phyloP scores from a whole-genome alignment of 495 filamentous ascomycete genomes.

The Aspergillus ellipticus region DNA sequence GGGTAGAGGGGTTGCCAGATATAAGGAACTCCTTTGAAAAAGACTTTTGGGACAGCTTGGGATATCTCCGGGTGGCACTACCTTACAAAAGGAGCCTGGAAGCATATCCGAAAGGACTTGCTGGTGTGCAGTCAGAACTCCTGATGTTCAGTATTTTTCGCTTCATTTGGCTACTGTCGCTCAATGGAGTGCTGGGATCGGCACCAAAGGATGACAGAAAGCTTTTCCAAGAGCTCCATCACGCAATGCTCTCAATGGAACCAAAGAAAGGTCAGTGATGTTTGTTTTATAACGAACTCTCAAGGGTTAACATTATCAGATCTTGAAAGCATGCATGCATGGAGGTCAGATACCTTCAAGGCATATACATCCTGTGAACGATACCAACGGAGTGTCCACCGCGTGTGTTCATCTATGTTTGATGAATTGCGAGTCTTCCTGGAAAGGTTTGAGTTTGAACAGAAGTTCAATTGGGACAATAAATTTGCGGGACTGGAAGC shows the following conservation, averaged over 20 bases:
- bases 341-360: background rate
- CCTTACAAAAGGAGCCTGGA: no score
- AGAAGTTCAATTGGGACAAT: background rate
- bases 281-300: no score
- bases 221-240: background rate
- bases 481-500: background rate
- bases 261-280: background rate
- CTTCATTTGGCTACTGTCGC: no score
- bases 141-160: no score
- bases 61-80: background rate
- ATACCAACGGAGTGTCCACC: background rate
- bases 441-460: background rate
- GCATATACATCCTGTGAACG: background rate
- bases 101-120: no score
- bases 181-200: no score
- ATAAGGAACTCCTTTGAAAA: background rate
- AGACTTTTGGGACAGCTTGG: background rate
- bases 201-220: background rate
- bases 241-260: background rate
- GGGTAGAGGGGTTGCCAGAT: slow-evolving; percentile 7
- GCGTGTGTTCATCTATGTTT: background rate
- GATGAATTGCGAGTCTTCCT: background rate
- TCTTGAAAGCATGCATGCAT: background rate
- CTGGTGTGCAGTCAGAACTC: background rate
- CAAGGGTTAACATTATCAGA: background rate